A percentile compares a stretch with the other conserved stretches of the same genome.
Conservation (phyloP, 768 basidiomycete species). For the Suillus variegatus region DNA sequence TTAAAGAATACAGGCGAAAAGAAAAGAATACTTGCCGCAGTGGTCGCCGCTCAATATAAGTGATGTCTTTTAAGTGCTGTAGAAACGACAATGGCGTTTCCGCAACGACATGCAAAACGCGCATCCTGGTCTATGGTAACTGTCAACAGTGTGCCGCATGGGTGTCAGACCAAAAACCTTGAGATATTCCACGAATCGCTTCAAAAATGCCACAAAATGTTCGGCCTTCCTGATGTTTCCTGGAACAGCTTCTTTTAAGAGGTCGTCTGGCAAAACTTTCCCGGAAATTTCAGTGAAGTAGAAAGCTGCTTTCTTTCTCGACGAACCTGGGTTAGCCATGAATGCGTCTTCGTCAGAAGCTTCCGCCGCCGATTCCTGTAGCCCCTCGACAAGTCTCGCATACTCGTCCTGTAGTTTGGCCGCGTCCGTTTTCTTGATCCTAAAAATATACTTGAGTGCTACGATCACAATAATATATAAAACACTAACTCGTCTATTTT, state of each 20-base stretch:
- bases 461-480: neutral
- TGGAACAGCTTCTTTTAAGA: slow-evolving; percentile 93
- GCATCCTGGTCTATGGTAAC: slow-evolving; percentile 85
- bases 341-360: slow-evolving; percentile 72
- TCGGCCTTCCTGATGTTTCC: slow-evolving; percentile 99
- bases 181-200: slow-evolving; percentile 97
- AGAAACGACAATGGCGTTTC: slow-evolving; percentile 97
- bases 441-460: slow-evolving; percentile 30
- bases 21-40: slow-evolving; percentile 61
- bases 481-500: slow-evolving; percentile 88
- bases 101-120: slow-evolving; percentile 98
- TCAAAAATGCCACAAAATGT: slow-evolving; percentile 97
- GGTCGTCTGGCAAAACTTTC: slow-evolving; percentile 90
- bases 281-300: slow-evolving; percentile 8
- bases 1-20: slow-evolving; percentile 6
- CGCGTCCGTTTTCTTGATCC: slow-evolving; percentile 93
- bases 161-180: slow-evolving; percentile 57
- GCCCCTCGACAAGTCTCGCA: slow-evolving; percentile 89
- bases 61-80: slow-evolving; percentile 98
- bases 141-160: slow-evolving; percentile 14
- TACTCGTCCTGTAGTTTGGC: slow-evolving; percentile 96
- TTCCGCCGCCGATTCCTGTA: slow-evolving; percentile 73
- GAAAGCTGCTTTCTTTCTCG: neutral
- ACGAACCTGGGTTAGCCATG: slow-evolving; percentile 84
- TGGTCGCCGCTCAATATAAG: slow-evolving; percentile 94